Evolutionary conservation across 176 grass and related monocot species (phyloP), one percentile per base, ranked within the genome.

Genomic region (Avena atlantica): DNA sequence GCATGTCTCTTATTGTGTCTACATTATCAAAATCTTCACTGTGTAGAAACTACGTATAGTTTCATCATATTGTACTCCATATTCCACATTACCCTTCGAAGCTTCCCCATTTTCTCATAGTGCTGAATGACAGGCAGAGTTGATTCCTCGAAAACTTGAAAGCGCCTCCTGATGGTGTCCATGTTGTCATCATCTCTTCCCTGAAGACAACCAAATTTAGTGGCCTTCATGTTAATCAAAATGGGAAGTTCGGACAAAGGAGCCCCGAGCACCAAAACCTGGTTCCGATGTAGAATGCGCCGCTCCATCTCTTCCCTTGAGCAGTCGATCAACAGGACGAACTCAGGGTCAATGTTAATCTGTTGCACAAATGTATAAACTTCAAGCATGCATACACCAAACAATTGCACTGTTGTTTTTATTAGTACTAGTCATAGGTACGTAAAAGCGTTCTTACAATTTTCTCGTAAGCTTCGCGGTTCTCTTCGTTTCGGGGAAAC

Each of bases 401-500:
- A 40, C 36, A 19, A 51, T 40, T 29, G 11, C 16, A 52, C 2
- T 84, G 6, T 6, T 40, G 27, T 4, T 69, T 42, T 45, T 7
- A 27, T 45, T 7, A 27, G 24, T 15, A 40, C 37, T 73, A 63
- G 2, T 72, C 4, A 31, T 40, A 82, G 2, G 60, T 71, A 25
- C 2, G 19, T 31, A 57, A 52, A 70, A 84, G 40, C 21, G 56
- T 36, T 79, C 90, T 88, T 91, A 95, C 93, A 24, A 94, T 44
- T 44, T 53, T 92, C 51, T 98, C 96, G 37, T 86, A 98, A 0
- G 88, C 88, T 25, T 70, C 57, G 5, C 75, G 84, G 59, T 94
- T 95, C 24, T 91, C 90, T 91, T 95, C 90, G 25, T 94, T 82
- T 60, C 96, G 84, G 0, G 96, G 93, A 55, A 98, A 98, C 52